phyloP scores from a whole-genome alignment of 1,284 basidiomycete species.

The Tylopilus sp. region DNA sequence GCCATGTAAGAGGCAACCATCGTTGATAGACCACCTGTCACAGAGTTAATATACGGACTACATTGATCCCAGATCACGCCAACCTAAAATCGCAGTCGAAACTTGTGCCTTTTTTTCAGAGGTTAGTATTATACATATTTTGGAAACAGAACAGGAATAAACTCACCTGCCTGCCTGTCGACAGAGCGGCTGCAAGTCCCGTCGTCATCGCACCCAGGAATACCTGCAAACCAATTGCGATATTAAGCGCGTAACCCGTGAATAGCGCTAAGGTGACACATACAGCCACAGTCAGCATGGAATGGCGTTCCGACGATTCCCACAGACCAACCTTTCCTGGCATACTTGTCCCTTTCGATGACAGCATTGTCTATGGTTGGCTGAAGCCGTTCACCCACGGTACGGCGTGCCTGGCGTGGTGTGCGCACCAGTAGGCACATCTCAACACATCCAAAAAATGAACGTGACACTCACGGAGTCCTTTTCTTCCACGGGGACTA shows the following conservation, averaged over 20 bases:
- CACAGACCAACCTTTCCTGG: slow-evolving; percentile 33
- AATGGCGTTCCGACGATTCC: background rate
- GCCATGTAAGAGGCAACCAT: slow-evolving; percentile 70
- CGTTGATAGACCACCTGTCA: slow-evolving; percentile 57
- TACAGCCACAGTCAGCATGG: slow-evolving; percentile 5
- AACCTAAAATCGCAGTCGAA: slow-evolving; percentile 27
- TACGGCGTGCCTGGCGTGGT: slow-evolving; percentile 32
- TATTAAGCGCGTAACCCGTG: slow-evolving; percentile 54
- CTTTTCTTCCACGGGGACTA: slow-evolving; percentile 30
- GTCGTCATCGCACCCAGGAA: slow-evolving; percentile 67
- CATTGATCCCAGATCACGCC: slow-evolving; percentile 1
- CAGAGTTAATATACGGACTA: background rate
- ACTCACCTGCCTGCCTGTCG: slow-evolving; percentile 38
- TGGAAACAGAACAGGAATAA: background rate
- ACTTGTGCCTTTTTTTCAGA: slow-evolving; percentile 19
- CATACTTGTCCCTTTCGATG: slow-evolving; percentile 42
- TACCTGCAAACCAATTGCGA: slow-evolving; percentile 57
- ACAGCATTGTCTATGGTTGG: slow-evolving; percentile 46
- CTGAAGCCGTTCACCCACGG: slow-evolving; percentile 43
- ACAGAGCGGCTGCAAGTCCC: slow-evolving; percentile 53
- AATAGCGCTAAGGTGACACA: slow-evolving; percentile 39
- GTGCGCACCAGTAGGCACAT: background rate
- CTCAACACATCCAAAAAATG: background rate
- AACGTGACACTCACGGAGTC: slow-evolving; percentile 9
- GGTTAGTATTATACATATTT: too few species aligned